Evolutionary conservation across 1,284 basidiomycete genomes (phyloP).

Genomic region (Irpex sp.): DNA sequence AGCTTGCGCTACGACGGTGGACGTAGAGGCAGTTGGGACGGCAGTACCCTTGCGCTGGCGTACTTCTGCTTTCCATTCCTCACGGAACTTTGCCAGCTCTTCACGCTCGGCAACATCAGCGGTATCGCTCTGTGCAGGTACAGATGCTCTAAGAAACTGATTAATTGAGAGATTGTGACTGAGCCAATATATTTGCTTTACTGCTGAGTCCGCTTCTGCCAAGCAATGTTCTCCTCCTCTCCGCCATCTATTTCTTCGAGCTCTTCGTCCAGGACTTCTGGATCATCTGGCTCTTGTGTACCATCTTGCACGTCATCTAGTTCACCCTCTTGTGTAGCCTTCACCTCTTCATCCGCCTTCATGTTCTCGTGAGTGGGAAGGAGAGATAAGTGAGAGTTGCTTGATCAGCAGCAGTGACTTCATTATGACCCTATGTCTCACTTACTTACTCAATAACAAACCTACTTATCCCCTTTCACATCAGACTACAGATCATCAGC

Average conservation of each 20-base stretch:
- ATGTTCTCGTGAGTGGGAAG: background rate
- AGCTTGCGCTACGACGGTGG: background rate
- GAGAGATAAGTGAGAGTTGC: background rate
- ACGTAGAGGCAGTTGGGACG: background rate
- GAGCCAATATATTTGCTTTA: background rate
- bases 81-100: conserved; percentile 65
- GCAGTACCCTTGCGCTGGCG: conserved; percentile 29
- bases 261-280: background rate
- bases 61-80: conserved; percentile 71
- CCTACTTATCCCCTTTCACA: background rate
- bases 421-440: background rate
- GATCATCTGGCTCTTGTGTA: background rate
- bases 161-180: background rate
- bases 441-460: background rate
- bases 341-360: background rate
- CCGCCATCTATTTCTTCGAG: background rate
- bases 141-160: background rate
- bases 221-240: background rate
- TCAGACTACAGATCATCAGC: background rate
- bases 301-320: background rate
- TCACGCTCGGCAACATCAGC: conserved; percentile 11
- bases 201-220: conserved; percentile 2
- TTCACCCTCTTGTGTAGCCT: background rate
- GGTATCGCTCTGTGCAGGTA: background rate
- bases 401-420: background rate